A percentile compares a stretch with the other conserved stretches of the same genome.
phyloP scores from a whole-genome alignment of 1,139 yeast species.

The Debaryomycetaceae sp. region DNA sequence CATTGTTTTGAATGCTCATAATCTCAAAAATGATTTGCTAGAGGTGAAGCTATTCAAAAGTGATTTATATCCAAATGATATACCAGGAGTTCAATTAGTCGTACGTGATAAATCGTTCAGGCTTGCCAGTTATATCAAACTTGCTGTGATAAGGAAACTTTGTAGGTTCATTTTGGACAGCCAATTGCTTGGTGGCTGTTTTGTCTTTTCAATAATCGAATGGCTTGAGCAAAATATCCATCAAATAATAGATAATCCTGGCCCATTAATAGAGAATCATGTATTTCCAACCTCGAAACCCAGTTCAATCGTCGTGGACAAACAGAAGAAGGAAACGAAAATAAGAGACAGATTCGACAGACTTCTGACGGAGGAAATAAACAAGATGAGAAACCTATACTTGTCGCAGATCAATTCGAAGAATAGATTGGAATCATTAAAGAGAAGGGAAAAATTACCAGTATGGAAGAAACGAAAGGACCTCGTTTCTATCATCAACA shows the following conservation, averaged over 20 bases:
- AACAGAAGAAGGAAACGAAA: neutral
- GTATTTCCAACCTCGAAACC: neutral
- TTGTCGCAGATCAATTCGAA: constrained; percentile 10
- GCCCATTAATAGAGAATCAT: constrained; percentile 44
- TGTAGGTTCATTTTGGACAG: constrained; percentile 35
- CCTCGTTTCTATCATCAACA: constrained; percentile 52
- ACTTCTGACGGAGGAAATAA: constrained; percentile 3
- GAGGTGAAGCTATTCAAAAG: constrained; percentile 52
- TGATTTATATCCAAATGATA: constrained; percentile 49
- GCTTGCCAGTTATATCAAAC: constrained; percentile 71
- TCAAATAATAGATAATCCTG: constrained; percentile 65
- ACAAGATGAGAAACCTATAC: constrained; percentile 16
- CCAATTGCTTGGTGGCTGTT: constrained; percentile 61
- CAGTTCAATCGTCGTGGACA: constrained; percentile 1
- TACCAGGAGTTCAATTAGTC: constrained; percentile 61
- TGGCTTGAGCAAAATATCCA: constrained; percentile 69
- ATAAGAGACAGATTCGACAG: neutral
- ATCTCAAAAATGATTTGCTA: constrained; percentile 29
- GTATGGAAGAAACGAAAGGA: constrained; percentile 72
- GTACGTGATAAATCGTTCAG: constrained; percentile 44
- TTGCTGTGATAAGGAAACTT: constrained; percentile 55
- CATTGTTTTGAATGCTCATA: constrained; percentile 30
- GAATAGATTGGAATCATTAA: constrained; percentile 16
- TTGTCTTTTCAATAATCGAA: constrained; percentile 62
- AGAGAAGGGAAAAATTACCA: constrained; percentile 58